Percentiles rank a stretch among this genome's conserved stretches.
These are phyloP conservation scores for Starmerella potacharoeniae DNA, from an alignment of 805 yeast species.

Conservation along the genomic window DNA sequence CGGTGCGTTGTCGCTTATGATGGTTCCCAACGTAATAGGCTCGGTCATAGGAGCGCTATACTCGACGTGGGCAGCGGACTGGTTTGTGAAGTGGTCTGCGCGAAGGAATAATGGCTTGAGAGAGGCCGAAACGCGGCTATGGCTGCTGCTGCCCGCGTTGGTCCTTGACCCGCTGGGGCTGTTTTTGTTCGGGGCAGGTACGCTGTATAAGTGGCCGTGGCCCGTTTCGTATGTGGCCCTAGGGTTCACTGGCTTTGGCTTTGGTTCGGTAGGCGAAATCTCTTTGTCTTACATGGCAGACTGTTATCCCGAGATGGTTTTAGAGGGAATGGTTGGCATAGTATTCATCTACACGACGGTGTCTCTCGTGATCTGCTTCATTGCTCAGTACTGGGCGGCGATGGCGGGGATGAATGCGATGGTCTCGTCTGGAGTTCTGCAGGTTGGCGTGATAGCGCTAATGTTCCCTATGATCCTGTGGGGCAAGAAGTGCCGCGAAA, in stretches of 20 bases:
- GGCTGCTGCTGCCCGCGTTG: slow-evolving; percentile 37
- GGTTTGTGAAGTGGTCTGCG: slow-evolving; percentile 38
- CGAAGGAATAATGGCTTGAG: slow-evolving; percentile 39
- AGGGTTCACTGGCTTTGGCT: slow-evolving; percentile 43
- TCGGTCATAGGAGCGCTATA: slow-evolving; percentile 39
- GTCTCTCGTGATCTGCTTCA: slow-evolving; percentile 43
- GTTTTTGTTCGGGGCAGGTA: slow-evolving; percentile 55
- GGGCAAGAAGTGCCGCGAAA: slow-evolving; percentile 31
- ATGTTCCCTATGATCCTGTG: slow-evolving; percentile 32
- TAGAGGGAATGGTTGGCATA: slow-evolving; percentile 44
- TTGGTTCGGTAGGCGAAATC: slow-evolving; percentile 38
- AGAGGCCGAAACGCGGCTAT: slow-evolving; percentile 46
- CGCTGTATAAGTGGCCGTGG: slow-evolving; percentile 44
- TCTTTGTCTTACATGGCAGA: slow-evolving; percentile 46
- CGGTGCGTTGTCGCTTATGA: slow-evolving; percentile 61
- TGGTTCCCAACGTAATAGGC: slow-evolving; percentile 49
- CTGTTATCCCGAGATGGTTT: slow-evolving; percentile 41
- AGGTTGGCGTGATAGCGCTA: slow-evolving; percentile 38
- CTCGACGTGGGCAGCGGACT: slow-evolving; percentile 43
- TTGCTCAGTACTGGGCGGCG: slow-evolving; percentile 47
- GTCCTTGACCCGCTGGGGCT: slow-evolving; percentile 43
- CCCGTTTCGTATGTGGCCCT: slow-evolving; percentile 42
- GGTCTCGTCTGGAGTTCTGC: slow-evolving; percentile 39
- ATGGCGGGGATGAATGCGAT: slow-evolving; percentile 44
- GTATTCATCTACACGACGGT: slow-evolving; percentile 41